Percentiles rank a stretch among this genome's conserved stretches.
Evolutionary conservation across 2,329 filamentous ascomycete species (phyloP).

Genomic region (Colletotrichum eleusines): DNA sequence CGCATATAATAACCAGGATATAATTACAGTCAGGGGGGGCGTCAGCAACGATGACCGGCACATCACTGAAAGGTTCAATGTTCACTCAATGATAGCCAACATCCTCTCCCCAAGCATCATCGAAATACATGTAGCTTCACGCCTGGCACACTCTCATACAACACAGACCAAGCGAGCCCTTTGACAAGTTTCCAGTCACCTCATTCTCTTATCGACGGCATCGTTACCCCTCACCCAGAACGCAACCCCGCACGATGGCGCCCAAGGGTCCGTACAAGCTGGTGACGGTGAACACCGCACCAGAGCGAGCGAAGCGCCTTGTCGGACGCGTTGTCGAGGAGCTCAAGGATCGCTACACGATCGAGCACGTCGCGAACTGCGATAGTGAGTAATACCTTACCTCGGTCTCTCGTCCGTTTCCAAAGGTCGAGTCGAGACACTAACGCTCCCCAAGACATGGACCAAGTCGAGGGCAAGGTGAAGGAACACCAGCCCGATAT

Average conservation of each 20-base stretch:
- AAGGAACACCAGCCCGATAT: slow-evolving; percentile 50
- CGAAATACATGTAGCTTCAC: too few relatives aligned
- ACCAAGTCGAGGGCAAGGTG: slow-evolving; percentile 67
- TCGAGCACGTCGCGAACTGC: slow-evolving; percentile 72
- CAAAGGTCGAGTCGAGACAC: neutral
- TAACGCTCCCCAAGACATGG: slow-evolving; percentile 58
- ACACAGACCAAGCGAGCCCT: too few relatives aligned
- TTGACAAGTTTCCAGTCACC: neutral
- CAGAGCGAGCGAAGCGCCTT: slow-evolving; percentile 72
- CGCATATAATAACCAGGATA: neutral
- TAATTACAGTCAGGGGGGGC: neutral
- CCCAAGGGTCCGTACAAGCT: slow-evolving; percentile 71
- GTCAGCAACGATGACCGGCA: neutral
- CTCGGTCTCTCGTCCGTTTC: too few relatives aligned
- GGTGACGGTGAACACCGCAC: slow-evolving; percentile 76
- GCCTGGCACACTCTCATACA: too few relatives aligned
- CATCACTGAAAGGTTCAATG: neutral
- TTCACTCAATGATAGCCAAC: too few relatives aligned
- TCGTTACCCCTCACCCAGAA: neutral
- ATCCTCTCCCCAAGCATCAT: neutral
- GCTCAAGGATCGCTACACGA: slow-evolving; percentile 73
- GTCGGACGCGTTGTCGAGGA: slow-evolving; percentile 71
- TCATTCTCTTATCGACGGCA: neutral
- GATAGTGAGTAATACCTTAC: slow-evolving; percentile 60
- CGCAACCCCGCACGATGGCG: slow-evolving; percentile 42